These are phyloP conservation scores for Cicer arietinum DNA, from an alignment of 306 rosid genomes.

Conservation along the genomic window DNA sequence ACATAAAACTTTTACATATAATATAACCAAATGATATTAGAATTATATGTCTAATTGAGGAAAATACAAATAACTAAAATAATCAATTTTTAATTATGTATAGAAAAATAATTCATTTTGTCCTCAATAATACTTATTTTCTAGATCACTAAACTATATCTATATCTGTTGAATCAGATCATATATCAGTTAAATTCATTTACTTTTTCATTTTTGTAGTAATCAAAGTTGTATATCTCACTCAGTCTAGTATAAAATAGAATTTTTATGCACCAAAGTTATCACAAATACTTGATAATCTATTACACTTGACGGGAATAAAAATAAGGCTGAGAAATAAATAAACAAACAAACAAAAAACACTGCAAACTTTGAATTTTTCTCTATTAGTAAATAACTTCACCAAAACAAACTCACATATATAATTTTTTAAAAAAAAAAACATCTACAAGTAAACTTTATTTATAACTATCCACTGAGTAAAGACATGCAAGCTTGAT, in stretches of 20 bases:
- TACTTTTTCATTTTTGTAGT: neutral
- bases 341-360: neutral
- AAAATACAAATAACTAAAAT: neutral
- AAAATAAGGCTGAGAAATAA: neutral
- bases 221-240: neutral
- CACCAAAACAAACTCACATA: neutral
- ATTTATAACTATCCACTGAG: constrained; percentile 29
- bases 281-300: neutral
- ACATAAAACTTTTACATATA: neutral
- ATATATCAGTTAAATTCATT: constrained; percentile 8
- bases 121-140: constrained; percentile 2
- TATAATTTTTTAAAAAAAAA: neutral
- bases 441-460: neutral
- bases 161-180: constrained; percentile 18
- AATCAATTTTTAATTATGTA: neutral
- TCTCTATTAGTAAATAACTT: neutral
- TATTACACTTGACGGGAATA: neutral
- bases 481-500: constrained; percentile 30
- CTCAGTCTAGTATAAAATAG: neutral
- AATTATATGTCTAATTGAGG: neutral
- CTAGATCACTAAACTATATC: constrained; percentile 7
- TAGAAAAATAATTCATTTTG: neutral
- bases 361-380: neutral
- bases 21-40: neutral
- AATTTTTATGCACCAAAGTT: neutral